A percentile compares a stretch with the other conserved stretches of the same genome.
Conservation (phyloP, 495 filamentous ascomycete species). For the Cercophora newfieldiana region DNA sequence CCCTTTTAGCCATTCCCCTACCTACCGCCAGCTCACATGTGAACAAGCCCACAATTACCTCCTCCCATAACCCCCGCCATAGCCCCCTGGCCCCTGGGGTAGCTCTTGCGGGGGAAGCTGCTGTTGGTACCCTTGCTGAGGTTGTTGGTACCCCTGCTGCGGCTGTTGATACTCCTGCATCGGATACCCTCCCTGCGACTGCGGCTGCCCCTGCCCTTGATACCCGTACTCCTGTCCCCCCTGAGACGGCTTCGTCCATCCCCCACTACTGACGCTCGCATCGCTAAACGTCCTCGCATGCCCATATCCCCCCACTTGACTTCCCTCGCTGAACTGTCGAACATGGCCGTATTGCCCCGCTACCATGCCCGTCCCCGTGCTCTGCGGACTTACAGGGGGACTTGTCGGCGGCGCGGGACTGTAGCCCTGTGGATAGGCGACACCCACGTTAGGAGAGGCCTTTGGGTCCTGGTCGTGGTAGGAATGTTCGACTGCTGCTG, state of each 20-base stretch:
- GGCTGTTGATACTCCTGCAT: background rate
- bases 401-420: background rate
- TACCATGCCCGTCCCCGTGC: background rate
- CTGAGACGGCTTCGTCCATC: background rate
- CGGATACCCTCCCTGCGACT: constrained; percentile 3
- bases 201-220: background rate
- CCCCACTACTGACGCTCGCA: background rate
- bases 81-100: background rate
- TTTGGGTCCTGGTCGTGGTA: background rate
- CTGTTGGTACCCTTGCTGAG: background rate
- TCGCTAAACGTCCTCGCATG: constrained; percentile 1
- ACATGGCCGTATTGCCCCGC: background rate
- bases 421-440: background rate
- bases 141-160: background rate
- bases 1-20: background rate
- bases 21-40: background rate
- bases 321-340: background rate
- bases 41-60: background rate
- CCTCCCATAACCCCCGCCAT: background rate
- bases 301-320: background rate
- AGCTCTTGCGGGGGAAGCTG: background rate
- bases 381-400: background rate
- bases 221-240: background rate
- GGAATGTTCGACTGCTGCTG: background rate
- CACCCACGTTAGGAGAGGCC: background rate